These are phyloP conservation scores for Turnera subulata DNA, from an alignment of 345 rosid species.

Conservation along the genomic window DNA sequence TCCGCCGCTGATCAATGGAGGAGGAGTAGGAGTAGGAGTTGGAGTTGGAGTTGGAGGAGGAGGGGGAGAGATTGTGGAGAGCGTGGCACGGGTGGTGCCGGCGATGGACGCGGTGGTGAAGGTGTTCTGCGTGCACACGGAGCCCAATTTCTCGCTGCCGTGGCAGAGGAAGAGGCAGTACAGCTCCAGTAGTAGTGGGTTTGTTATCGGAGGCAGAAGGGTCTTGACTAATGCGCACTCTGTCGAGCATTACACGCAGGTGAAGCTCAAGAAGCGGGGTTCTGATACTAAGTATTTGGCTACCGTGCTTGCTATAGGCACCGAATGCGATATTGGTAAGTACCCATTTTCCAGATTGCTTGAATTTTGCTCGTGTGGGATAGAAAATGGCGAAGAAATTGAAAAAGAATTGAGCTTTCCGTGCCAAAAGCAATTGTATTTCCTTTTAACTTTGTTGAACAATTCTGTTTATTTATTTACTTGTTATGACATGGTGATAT, in stretches of 20 bases:
- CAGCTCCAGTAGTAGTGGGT: slow-evolving; percentile 87
- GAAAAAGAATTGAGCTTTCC: no score
- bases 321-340: slow-evolving; percentile 90
- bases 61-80: slow-evolving; percentile 33
- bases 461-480: no score
- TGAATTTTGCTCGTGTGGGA: no score
- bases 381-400: no score
- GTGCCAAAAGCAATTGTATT: no score
- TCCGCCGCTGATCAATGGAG: slow-evolving; percentile 13
- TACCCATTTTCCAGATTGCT: not conserved
- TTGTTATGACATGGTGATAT: no score
- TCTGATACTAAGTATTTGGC: slow-evolving; percentile 93
- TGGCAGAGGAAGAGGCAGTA: slow-evolving; percentile 98
- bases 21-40: no score
- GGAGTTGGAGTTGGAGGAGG: not conserved
- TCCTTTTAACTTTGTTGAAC: no score
- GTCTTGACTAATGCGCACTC: slow-evolving; percentile 95
- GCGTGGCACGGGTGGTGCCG: slow-evolving; percentile 63
- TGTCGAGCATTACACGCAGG: slow-evolving; percentile 91
- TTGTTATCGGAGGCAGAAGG: slow-evolving; percentile 66
- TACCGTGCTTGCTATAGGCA: slow-evolving; percentile 83
- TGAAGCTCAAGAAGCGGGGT: slow-evolving; percentile 90
- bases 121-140: slow-evolving; percentile 90
- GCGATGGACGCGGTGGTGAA: slow-evolving; percentile 95
- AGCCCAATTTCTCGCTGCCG: slow-evolving; percentile 87